These are phyloP conservation scores for Vanrija pseudolonga DNA, from an alignment of 1,284 basidiomycete genomes.

Conservation along the genomic window DNA sequence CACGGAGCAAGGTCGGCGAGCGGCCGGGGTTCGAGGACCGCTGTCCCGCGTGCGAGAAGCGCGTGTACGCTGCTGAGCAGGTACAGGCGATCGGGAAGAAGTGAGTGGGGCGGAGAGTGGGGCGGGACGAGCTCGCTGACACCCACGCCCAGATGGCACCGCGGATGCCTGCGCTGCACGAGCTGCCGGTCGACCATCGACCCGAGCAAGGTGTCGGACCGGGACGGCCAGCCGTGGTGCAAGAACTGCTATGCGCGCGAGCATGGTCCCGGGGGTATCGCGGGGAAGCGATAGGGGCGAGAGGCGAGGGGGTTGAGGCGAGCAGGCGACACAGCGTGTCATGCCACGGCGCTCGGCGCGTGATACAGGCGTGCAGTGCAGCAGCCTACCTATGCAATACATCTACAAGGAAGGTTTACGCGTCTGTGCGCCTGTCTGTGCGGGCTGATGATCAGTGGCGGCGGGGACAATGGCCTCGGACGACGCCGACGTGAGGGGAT, in stretches of 20 bases:
- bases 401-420: neutral
- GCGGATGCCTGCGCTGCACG: constrained; percentile 40
- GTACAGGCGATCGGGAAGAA: constrained; percentile 24
- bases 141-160: constrained; percentile 41
- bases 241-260: constrained; percentile 47
- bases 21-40: constrained; percentile 30
- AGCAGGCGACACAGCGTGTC: no score
- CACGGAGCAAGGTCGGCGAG: constrained; percentile 35
- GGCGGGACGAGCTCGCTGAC: no score
- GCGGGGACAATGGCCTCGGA: no score
- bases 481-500: no score
- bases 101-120: constrained; percentile 1
- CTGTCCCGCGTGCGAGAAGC: constrained; percentile 44
- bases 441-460: no score
- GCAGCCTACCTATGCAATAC: neutral
- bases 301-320: no score
- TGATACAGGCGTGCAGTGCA: neutral
- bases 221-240: constrained; percentile 48
- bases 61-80: constrained; percentile 48
- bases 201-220: constrained; percentile 56
- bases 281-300: constrained; percentile 30
- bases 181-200: constrained; percentile 41
- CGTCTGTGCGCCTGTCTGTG: neutral
- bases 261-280: constrained; percentile 41
- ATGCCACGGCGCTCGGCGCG: no score